Base-by-base conservation (phyloP, 1,284 basidiomycete species). In the Prillingera fragicola region DNA sequence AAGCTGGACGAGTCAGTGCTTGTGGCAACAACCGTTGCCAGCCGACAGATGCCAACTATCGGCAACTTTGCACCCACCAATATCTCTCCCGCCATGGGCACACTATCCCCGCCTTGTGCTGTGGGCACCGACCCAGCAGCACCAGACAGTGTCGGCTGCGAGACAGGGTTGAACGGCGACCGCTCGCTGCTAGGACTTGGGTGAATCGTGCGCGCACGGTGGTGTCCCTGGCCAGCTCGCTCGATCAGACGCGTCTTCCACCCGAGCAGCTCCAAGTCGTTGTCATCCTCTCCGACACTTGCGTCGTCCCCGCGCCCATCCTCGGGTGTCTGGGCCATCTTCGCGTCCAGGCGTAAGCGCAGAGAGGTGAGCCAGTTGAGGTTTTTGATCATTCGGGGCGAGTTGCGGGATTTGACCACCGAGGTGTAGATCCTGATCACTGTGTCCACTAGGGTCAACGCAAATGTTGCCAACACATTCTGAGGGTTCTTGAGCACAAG, bases 221-320 rank as follows among this genome's bases (percentile, higher is more conserved):
- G 18, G 15, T 18, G 21, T 15, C 33, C 33, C n/a, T 18, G 35
- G 25, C 12, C 35, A 25, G 18, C 3, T 7, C 45, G 41, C 34
- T 59, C 55, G 31, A 62, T 60, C 14, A 62, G 47, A 12, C 56
- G 32, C 4, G 60, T 62, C 10, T 42, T 45, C 55, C 58, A 59
- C 8, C 60, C 57, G 9, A 62, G 40, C 8, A 62, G 37, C 32
- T 54, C 53, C 7, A 47, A 27, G 36, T 57, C 53, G 14, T 55
- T 55, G 29, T 54, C 52, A 8, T 40, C 43, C 29, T 21, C 24
- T 17, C 13, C 26, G n/a, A 6, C 5, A 26, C 12, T 32, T 42
- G 15, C 29, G 33, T 12, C 31, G 31, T n/a, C 39, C 34, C 13
- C 33, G 31, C 25, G 17, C 14, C 18, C 38, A 21, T 43, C 17